Base-by-base conservation (phyloP, 1,284 basidiomycete genomes). In the Vanrija pseudolonga region DNA sequence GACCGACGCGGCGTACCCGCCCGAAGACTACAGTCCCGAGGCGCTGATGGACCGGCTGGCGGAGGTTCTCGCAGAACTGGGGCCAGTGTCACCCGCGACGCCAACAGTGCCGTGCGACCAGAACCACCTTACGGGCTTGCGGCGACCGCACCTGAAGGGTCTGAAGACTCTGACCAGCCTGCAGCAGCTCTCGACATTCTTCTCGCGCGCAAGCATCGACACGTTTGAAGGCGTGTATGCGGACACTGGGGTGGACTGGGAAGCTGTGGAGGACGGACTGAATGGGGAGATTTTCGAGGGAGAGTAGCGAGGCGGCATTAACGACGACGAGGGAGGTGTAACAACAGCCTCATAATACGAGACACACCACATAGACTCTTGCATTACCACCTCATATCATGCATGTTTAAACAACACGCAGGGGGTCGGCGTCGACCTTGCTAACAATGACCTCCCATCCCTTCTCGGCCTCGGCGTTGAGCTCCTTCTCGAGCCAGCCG, bases 1-100 rank as follows among this genome's bases (percentile, higher is more conserved):
- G 0, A 89, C 94, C 6, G 96, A 98, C 67, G 93, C 94, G 0
- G 84, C 93, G 12, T 93, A 93, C 72, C 87, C 86, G 8, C 87
- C 90, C 0, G 87, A 93, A 60, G 81, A 85, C 43, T 93, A 88
- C 83, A 78, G 79, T 44, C 87, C 94, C 1, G 87, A 90, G 60
- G 88, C 91, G 2, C 85, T 98, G 76, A 83, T 98, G 72, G 95
- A 98, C 71, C 86, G 88, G 44, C 79, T 98, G 0, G 85, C 90
- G n/a, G 89, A 93, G 62, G 83, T 90, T 39, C 82, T 87, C 14
- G 81, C 83, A 20, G 85, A 70, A 43, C 48, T 82, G 64, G 76
- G 87, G 45, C 84, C 87, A 6, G 32, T 32, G 32, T 14, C 12
- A 12, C 32, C 32, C 32, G 4, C 41, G 46, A 50, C 24, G 26